A percentile compares a stretch with the other conserved stretches of the same genome.
These are phyloP conservation scores for Zymoseptoria passerinii DNA, from an alignment of 2,329 filamentous ascomycete genomes.

Conservation along the genomic window DNA sequence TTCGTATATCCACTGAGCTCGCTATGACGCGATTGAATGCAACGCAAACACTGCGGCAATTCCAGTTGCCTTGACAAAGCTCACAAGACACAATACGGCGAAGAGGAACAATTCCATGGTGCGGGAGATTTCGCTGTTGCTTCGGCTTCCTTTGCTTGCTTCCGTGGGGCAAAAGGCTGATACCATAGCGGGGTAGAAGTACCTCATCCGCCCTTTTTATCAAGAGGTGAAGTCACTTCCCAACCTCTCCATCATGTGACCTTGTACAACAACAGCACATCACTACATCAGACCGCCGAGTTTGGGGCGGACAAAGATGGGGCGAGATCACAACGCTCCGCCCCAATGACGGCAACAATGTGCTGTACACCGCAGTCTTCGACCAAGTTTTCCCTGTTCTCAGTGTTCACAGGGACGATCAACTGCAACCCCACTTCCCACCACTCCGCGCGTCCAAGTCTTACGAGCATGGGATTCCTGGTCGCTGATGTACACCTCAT, in stretches of 20 bases:
- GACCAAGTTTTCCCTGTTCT: not conserved
- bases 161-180: not conserved
- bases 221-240: not conserved
- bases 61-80: slow-evolving; percentile 11
- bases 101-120: slow-evolving; percentile 14
- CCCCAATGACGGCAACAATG: not conserved
- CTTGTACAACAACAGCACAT: not conserved
- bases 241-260: slow-evolving; percentile 1
- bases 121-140: not conserved
- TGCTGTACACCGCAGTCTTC: not conserved
- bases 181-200: not conserved
- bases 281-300: not conserved
- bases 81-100: slow-evolving; percentile 8
- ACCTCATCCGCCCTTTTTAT: not conserved
- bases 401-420: not conserved
- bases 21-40: not conserved
- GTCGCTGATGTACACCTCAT: no score
- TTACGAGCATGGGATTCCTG: not conserved
- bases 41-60: slow-evolving; percentile 12
- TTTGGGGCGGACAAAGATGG: not conserved
- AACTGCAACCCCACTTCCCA: not conserved
- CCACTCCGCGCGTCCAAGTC: not conserved
- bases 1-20: not conserved
- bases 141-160: not conserved
- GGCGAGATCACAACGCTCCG: not conserved